phyloP scores from a whole-genome alignment of 768 basidiomycete genomes.

The Rhodotorula diobovata region DNA sequence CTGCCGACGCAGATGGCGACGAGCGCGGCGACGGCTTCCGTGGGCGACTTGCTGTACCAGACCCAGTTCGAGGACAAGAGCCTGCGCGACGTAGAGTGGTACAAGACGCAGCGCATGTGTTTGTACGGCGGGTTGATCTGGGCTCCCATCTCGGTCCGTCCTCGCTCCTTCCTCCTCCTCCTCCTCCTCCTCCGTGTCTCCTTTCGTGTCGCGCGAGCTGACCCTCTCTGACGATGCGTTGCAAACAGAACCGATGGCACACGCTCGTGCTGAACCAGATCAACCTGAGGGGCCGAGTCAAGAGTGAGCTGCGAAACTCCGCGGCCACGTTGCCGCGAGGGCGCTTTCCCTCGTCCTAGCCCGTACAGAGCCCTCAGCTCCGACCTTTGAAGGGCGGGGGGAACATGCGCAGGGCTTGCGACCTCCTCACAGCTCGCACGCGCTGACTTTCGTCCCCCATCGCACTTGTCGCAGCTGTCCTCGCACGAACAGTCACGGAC shows the following conservation, averaged over 20 bases:
- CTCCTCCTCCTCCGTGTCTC: no score
- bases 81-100: conserved; percentile 8
- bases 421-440: no score
- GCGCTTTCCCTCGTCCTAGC: neutral
- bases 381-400: no score
- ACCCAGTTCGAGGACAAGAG: conserved; percentile 12
- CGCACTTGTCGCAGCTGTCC: conserved; percentile 11
- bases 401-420: no score
- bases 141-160: conserved; percentile 31
- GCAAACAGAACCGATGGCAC: conserved; percentile 35
- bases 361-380: no score
- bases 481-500: conserved; percentile 28
- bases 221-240: no score
- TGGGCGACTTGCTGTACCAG: conserved; percentile 31
- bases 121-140: conserved; percentile 32
- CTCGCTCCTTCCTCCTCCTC: neutral
- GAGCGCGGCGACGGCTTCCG: neutral
- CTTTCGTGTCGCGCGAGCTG: neutral
- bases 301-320: no score
- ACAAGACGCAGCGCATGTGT: conserved; percentile 23
- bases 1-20: conserved; percentile 43
- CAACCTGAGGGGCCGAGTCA: neutral
- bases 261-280: conserved; percentile 14
- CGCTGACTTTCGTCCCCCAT: no score
- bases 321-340: no score